A percentile compares a stretch with the other conserved stretches of the same genome.
Evolutionary conservation across 495 filamentous ascomycete species (phyloP).

Genomic region (Clavariopsis aquatica): DNA sequence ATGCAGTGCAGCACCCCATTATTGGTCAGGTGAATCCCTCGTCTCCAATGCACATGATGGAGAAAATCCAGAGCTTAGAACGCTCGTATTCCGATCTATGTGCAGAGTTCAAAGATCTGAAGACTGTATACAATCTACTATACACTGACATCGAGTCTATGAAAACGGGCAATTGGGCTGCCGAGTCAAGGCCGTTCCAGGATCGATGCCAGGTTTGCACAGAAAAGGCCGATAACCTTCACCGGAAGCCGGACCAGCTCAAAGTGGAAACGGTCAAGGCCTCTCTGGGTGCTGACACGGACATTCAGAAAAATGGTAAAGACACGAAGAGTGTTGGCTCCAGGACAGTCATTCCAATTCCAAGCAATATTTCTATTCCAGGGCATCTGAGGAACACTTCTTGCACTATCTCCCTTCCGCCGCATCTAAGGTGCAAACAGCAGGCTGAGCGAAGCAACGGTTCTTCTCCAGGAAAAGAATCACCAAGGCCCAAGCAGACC

Average conservation of each 20-base stretch:
- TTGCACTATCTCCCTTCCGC: background rate
- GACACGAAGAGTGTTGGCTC: background rate
- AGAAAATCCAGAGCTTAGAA: background rate
- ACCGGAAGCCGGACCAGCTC: conserved; percentile 12
- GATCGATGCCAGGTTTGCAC: background rate
- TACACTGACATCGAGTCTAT: background rate
- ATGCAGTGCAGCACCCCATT: background rate
- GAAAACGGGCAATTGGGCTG: conserved; percentile 18
- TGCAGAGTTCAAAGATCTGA: conserved; percentile 6
- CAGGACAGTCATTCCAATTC: background rate
- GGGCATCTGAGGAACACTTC: conserved; percentile 6
- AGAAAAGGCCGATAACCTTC: background rate
- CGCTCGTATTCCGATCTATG: background rate
- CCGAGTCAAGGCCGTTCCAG: conserved; percentile 15
- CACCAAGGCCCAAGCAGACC: background rate
- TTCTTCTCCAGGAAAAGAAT: background rate
- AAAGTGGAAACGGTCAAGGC: background rate
- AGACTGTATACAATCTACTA: background rate
- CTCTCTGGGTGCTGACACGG: background rate
- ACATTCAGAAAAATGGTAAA: background rate
- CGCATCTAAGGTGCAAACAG: background rate
- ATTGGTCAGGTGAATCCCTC: background rate
- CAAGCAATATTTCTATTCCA: background rate
- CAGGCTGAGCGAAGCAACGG: background rate
- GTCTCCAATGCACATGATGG: background rate